A percentile compares a stretch with the other conserved stretches of the same genome.
phyloP scores from a whole-genome alignment of 2,329 filamentous ascomycete species.

The Hirsutella rhossiliensis region DNA sequence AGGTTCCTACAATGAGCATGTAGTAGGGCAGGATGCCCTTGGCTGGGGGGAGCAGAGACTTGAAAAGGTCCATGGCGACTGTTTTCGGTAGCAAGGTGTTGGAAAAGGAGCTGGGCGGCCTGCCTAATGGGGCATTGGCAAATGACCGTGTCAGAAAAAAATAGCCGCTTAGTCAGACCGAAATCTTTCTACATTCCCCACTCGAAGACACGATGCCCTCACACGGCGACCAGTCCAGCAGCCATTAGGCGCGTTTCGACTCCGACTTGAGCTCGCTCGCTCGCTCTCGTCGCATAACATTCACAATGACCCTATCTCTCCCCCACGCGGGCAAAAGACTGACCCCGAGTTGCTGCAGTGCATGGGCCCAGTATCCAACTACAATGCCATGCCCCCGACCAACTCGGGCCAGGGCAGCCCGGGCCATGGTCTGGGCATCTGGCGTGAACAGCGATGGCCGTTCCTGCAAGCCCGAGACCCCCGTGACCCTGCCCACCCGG shows the following conservation, averaged over 20 bases:
- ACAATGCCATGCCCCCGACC: conserved; percentile 7
- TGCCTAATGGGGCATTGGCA: too few species aligned
- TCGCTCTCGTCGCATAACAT: background rate
- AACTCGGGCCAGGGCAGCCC: conserved; percentile 6
- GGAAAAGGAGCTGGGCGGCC: too few species aligned
- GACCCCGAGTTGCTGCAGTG: conserved; percentile 4
- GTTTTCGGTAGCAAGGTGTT: background rate
- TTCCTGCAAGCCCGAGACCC: conserved; percentile 6
- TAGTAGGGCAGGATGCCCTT: conserved; percentile 48
- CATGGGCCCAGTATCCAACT: conserved; percentile 8
- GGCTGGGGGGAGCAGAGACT: conserved; percentile 31
- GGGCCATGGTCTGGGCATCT: conserved; percentile 6
- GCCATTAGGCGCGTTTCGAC: too few species aligned
- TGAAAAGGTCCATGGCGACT: conserved; percentile 30
- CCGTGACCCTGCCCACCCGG: conserved; percentile 5
- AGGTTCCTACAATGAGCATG: conserved; percentile 35
- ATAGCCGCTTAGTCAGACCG: too few species aligned
- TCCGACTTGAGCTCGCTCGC: background rate
- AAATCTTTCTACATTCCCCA: too few species aligned
- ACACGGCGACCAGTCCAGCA: too few species aligned
- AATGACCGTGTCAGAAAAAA: too few species aligned
- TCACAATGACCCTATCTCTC: background rate
- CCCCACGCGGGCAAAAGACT: background rate
- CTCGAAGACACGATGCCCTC: too few species aligned
- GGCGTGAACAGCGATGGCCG: conserved; percentile 8